phyloP scores from a whole-genome alignment of 2,329 filamentous ascomycete species.

The Aspergillus hiratsukae region DNA sequence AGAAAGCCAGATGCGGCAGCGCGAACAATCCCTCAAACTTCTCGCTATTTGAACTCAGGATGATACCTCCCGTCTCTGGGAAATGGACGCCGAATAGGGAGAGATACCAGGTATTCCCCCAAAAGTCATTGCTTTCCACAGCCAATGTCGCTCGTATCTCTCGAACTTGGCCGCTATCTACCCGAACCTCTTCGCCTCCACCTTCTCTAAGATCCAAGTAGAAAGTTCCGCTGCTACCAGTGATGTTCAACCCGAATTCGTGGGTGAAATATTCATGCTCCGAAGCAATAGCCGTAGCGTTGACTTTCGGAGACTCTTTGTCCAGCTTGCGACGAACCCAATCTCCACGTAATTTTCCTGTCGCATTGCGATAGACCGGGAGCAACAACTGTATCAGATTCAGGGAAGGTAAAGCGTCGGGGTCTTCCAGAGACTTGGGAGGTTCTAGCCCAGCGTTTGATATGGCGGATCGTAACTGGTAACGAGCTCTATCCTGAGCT shows the following conservation, averaged over 20 bases:
- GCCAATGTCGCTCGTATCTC: conserved; percentile 66
- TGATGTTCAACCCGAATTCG: conserved; percentile 76
- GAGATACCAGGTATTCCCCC: conserved; percentile 74
- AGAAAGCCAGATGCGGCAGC: conserved; percentile 74
- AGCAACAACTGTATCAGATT: conserved; percentile 40
- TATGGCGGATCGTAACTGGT: conserved; percentile 44
- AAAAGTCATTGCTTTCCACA: conserved; percentile 65
- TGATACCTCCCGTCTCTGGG: conserved; percentile 69
- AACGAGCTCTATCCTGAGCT: conserved; percentile 62
- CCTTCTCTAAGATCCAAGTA: conserved; percentile 62
- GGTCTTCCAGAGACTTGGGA: conserved; percentile 24
- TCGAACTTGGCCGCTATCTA: conserved; percentile 54
- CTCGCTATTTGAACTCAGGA: conserved; percentile 86
- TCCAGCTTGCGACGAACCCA: conserved; percentile 62
- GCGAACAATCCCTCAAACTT: conserved; percentile 92
- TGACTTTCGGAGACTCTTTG: conserved; percentile 50
- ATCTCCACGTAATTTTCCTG: conserved; percentile 69
- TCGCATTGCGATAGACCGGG: conserved; percentile 71
- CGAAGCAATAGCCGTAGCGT: conserved; percentile 62
- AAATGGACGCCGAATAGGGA: conserved; percentile 81
- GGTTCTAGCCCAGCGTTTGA: conserved; percentile 28
- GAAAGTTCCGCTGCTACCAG: conserved; percentile 65
- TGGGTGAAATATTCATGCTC: conserved; percentile 62
- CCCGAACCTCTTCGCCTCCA: conserved; percentile 32
- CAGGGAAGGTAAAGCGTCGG: conserved; percentile 21